Percentiles rank a stretch among this genome's conserved stretches.
These are phyloP conservation scores for Anisogramma anomala DNA, from an alignment of 2,329 filamentous ascomycete species.

Conservation along the genomic window DNA sequence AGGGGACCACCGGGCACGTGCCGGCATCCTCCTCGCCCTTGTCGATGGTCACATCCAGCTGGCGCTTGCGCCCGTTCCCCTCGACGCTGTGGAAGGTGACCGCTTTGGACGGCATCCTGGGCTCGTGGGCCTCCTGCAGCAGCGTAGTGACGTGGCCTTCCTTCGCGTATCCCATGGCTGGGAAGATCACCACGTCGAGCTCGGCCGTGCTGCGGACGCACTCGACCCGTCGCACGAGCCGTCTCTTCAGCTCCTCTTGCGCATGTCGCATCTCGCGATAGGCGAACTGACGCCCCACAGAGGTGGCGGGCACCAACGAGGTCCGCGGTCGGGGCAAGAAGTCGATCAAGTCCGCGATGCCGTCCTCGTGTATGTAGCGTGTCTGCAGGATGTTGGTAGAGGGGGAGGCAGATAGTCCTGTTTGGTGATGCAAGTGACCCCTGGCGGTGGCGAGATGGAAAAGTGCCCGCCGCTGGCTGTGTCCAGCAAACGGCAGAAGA, in stretches of 20 bases:
- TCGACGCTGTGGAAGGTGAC: conserved; percentile 49
- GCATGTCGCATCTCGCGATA: conserved; percentile 43
- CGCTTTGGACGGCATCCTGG: conserved; percentile 40
- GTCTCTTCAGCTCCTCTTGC: conserved; percentile 54
- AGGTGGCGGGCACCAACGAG: conserved; percentile 29
- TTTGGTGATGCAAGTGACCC: conserved; percentile 53
- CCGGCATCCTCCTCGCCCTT: conserved; percentile 36
- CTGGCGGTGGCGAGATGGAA: conserved; percentile 46
- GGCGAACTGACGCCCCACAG: conserved; percentile 28
- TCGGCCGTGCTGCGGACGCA: conserved; percentile 57
- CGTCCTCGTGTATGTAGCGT: conserved; percentile 64
- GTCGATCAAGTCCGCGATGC: conserved; percentile 61
- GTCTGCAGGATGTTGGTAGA: conserved; percentile 67
- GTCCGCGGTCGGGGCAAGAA: conserved; percentile 63
- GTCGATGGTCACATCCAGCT: conserved; percentile 58
- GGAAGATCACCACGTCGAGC: conserved; percentile 60
- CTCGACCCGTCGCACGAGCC: conserved; percentile 60
- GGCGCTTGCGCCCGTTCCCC: conserved; percentile 33
- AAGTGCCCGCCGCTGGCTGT: conserved; percentile 66
- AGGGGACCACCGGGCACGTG: conserved; percentile 40
- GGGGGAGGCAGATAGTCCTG: conserved; percentile 67
- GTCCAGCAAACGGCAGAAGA: conserved; percentile 65
- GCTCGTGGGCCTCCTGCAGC: conserved; percentile 30
- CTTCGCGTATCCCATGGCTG: conserved; percentile 59
- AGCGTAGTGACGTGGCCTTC: conserved; percentile 51